phyloP scores from a whole-genome alignment of 768 basidiomycete species.

The Cyclocybe aegerita region DNA sequence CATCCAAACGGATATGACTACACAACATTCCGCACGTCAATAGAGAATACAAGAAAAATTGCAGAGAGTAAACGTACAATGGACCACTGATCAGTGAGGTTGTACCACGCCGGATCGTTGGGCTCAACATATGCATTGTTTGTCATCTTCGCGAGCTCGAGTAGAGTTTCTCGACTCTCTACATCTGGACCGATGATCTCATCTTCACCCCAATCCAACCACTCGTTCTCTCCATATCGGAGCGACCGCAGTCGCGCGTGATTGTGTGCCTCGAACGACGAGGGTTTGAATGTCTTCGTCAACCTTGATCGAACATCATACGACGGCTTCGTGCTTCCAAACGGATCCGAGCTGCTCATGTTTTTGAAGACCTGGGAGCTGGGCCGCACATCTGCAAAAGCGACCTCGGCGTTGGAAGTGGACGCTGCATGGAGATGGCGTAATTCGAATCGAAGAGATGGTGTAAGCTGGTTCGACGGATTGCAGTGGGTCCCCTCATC shows the following conservation, averaged over 20 bases:
- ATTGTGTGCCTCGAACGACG: conserved; percentile 44
- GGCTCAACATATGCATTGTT: conserved; percentile 84
- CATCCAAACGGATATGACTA: conserved; percentile 90
- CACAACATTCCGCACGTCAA: too few species aligned
- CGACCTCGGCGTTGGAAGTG: conserved; percentile 38
- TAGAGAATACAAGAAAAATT: neutral
- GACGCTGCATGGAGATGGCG: conserved; percentile 64
- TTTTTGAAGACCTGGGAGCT: conserved; percentile 6
- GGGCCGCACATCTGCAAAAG: conserved; percentile 49
- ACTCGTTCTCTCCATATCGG: conserved; percentile 43
- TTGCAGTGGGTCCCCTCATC: conserved; percentile 4
- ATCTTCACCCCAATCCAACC: conserved; percentile 70
- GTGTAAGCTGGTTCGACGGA: conserved; percentile 2
- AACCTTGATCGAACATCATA: conserved; percentile 39
- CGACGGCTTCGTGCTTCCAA: conserved; percentile 16
- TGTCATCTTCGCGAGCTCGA: conserved; percentile 91
- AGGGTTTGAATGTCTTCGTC: conserved; percentile 41
- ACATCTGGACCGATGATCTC: conserved; percentile 77
- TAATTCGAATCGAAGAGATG: conserved; percentile 48
- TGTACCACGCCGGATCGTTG: conserved; percentile 73
- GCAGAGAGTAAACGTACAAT: conserved; percentile 29
- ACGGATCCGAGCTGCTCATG: conserved; percentile 8
- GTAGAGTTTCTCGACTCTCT: conserved; percentile 69
- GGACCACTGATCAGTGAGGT: conserved; percentile 66
- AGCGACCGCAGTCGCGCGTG: conserved; percentile 46